phyloP scores from a whole-genome alignment of 257 asterid species.

The Solanum sejunctum region DNA sequence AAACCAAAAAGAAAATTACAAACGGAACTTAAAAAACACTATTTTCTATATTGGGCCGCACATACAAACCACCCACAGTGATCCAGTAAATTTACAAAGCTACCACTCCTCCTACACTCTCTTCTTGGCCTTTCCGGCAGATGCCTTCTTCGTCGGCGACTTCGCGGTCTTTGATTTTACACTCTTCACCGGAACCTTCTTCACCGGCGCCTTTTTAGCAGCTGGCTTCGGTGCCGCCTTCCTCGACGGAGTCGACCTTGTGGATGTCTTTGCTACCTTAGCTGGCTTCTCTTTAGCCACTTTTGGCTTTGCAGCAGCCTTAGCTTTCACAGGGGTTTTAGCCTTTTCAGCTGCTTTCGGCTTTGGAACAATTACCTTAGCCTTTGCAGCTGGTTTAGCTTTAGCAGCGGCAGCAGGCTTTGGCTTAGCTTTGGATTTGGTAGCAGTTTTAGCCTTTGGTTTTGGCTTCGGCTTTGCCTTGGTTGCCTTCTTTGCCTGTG shows the following conservation, averaged over 20 bases:
- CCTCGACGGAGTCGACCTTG: not conserved
- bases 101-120: conserved; percentile 16
- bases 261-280: conserved; percentile 1
- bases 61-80: conserved; percentile 15
- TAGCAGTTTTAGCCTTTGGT: conserved; percentile 1
- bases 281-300: not conserved
- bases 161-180: conserved; percentile 1
- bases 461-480: conserved; percentile 15
- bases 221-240: not conserved
- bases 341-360: conserved; percentile 36
- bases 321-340: conserved; percentile 34
- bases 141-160: conserved; percentile 2
- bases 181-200: conserved; percentile 23
- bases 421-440: conserved; percentile 6
- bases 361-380: conserved; percentile 24
- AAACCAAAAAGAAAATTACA: not conserved
- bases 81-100: conserved; percentile 25
- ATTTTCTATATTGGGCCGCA: not conserved
- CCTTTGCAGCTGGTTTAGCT: conserved; percentile 15
- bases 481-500: not conserved
- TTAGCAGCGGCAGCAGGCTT: conserved; percentile 16
- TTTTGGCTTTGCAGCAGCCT: conserved; percentile 17
- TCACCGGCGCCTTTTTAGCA: not conserved
- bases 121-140: conserved; percentile 24
- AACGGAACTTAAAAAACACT: not conserved